A percentile compares a stretch with the other conserved stretches of the same genome.
Evolutionary conservation across 2,329 filamentous ascomycete species (phyloP).

Genomic region (Aureobasidium sp.): DNA sequence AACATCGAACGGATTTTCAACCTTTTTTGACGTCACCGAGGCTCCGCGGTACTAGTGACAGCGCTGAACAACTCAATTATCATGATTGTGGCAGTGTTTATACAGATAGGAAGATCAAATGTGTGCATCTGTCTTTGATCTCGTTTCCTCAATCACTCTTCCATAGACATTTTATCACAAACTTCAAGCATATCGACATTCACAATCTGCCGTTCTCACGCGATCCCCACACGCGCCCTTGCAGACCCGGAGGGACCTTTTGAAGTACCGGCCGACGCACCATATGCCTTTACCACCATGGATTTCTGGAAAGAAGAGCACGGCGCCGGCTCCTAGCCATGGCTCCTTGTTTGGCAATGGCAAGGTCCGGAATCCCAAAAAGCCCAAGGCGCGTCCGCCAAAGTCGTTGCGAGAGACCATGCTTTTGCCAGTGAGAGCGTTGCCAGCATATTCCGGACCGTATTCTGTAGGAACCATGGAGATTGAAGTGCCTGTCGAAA

Average conservation of each 20-base stretch:
- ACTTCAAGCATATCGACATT: not conserved
- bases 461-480: conserved; percentile 46
- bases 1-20: not conserved
- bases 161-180: not conserved
- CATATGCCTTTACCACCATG: conserved; percentile 11
- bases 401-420: conserved; percentile 43
- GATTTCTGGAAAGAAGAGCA: conserved; percentile 11
- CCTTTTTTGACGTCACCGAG: conserved; percentile 2
- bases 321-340: not conserved
- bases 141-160: not conserved
- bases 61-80: not conserved
- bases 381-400: conserved; percentile 43
- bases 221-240: not conserved
- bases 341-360: conserved; percentile 14
- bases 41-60: not conserved
- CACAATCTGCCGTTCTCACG: not conserved
- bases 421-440: conserved; percentile 36
- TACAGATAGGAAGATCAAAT: not conserved
- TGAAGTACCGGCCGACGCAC: not conserved
- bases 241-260: not conserved
- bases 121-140: not conserved
- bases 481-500: conserved; percentile 45
- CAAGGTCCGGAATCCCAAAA: conserved; percentile 37
- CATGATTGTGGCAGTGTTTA: conserved; percentile 5
- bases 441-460: conserved; percentile 47